Conservation (phyloP, 495 filamentous ascomycete genomes). For the Lepidopterella palustris region DNA sequence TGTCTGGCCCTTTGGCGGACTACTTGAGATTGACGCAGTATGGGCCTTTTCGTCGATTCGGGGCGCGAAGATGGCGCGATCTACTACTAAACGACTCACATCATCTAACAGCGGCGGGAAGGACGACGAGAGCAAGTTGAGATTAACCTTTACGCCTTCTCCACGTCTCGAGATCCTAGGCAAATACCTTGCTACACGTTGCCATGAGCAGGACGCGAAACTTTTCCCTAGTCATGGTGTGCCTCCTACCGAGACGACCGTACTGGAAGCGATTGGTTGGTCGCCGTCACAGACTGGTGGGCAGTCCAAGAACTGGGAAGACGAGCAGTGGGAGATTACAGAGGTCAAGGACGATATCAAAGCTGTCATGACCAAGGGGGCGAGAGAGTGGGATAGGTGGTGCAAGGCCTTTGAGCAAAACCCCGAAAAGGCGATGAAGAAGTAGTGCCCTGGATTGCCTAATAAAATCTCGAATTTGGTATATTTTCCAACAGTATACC, state of each 20-base stretch:
- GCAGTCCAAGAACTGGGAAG: slow-evolving; percentile 33
- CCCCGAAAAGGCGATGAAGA: slow-evolving; percentile 34
- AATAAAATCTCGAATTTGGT: too few species aligned
- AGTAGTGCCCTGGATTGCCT: too few species aligned
- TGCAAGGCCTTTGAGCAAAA: slow-evolving; percentile 32
- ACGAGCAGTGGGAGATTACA: slow-evolving; percentile 36
- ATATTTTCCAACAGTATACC: not conserved
- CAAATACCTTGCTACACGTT: slow-evolving; percentile 30
- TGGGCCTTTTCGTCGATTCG: slow-evolving; percentile 35
- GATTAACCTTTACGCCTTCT: slow-evolving; percentile 31
- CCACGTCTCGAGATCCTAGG: slow-evolving; percentile 30
- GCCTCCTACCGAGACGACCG: slow-evolving; percentile 32
- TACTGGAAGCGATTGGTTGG: slow-evolving; percentile 37
- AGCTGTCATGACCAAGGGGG: slow-evolving; percentile 29
- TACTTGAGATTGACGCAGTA: slow-evolving; percentile 34
- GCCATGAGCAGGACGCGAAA: slow-evolving; percentile 26
- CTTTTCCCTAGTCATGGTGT: slow-evolving; percentile 25
- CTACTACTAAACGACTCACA: slow-evolving; percentile 31
- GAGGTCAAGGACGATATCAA: slow-evolving; percentile 37
- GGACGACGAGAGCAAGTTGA: slow-evolving; percentile 23
- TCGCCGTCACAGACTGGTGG: slow-evolving; percentile 25
- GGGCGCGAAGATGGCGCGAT: slow-evolving; percentile 33
- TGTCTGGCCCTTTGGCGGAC: slow-evolving; percentile 35
- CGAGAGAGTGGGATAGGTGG: slow-evolving; percentile 36
- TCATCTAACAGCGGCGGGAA: slow-evolving; percentile 17